phyloP scores from a whole-genome alignment of 306 rosid species.

The Geum urbanum region DNA sequence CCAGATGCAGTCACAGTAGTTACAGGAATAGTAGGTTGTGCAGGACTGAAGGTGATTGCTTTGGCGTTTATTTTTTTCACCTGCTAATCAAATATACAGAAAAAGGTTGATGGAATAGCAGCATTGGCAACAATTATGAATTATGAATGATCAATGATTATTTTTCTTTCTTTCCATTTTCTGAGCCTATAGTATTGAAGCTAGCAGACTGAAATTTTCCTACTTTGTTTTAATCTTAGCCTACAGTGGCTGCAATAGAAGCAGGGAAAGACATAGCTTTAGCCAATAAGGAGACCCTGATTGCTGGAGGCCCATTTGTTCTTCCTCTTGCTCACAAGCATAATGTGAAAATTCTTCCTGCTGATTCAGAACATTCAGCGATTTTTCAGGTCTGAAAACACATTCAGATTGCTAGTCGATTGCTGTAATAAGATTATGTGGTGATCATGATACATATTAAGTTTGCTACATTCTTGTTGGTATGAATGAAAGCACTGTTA shows the following conservation, averaged over 20 bases:
- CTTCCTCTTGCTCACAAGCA: conserved; percentile 98
- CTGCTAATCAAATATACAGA: not conserved
- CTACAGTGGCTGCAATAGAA: conserved; percentile 98
- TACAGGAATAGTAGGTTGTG: conserved; percentile 98
- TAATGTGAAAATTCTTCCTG: conserved; percentile 91
- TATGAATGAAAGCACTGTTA: not conserved
- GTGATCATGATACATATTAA: conserved; percentile 2
- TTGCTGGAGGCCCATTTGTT: conserved; percentile 99
- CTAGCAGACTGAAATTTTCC: conserved; percentile 32
- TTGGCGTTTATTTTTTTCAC: not conserved
- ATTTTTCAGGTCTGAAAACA: conserved; percentile 75
- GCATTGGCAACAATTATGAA: not conserved
- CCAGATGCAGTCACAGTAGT: conserved; percentile 92
- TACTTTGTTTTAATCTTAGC: conserved; percentile 49
- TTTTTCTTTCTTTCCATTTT: not conserved
- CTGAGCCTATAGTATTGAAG: not conserved
- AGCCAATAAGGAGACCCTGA: conserved; percentile 95
- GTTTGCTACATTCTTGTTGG: not conserved
- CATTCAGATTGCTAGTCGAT: not conserved
- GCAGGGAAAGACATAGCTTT: conserved; percentile 99
- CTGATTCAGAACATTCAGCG: conserved; percentile 99
- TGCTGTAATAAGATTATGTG: conserved; percentile 9
- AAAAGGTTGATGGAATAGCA: not conserved
- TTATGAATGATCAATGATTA: not conserved
- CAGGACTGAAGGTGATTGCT: conserved; percentile 78